Base-by-base conservation (phyloP, 768 basidiomycete species). In the Hydnum rufescens region DNA sequence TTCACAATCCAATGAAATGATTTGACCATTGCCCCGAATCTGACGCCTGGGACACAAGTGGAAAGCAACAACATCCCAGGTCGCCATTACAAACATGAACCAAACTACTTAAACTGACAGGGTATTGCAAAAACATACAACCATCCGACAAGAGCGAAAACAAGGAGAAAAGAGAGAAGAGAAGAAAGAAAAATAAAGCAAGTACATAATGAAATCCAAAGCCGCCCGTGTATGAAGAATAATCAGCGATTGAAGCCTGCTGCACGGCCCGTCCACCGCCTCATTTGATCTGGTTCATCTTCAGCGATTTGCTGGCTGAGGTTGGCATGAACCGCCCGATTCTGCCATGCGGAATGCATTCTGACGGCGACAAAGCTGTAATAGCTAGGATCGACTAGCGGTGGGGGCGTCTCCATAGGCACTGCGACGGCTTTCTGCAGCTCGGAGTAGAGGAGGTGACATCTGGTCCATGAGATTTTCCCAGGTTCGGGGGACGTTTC, bases 201-300 rank as follows among this genome's bases (percentile, higher is more conserved):
- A n/a, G n/a, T n/a, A n/a, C n/a, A n/a, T n/a, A n/a, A n/a, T n/a
- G n/a, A n/a, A n/a, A n/a, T n/a, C n/a, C n/a, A n/a, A n/a, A n/a
- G n/a, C n/a, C n/a, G n/a, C n/a, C n/a, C n/a, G 53, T 57, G 36
- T 39, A 39, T 22, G 22, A 39, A 22, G 36, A 39, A 39, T 39
- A 39, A 22, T 39, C 22, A 39, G 13, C 13, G 22, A n/a, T n/a
- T n/a, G 36, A 39, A 39, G 22, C 44, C 44, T 25, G 44, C 44
- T 13, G 44, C 44, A 16, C 16, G 13, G 8, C 44, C 13, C 16
- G 8, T 26, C 8, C 44, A 8, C 44, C 8, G 13, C 8, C 13
- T 8, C 13, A 13, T 16, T 26, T 47, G 13, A 13, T 26, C 13
- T 25, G 8, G 13, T 25, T 47, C 44, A 16, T 28, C 44, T 1